A percentile compares a stretch with the other conserved stretches of the same genome.
phyloP scores from a whole-genome alignment of 257 asterid species.

The Ballota nigra region DNA sequence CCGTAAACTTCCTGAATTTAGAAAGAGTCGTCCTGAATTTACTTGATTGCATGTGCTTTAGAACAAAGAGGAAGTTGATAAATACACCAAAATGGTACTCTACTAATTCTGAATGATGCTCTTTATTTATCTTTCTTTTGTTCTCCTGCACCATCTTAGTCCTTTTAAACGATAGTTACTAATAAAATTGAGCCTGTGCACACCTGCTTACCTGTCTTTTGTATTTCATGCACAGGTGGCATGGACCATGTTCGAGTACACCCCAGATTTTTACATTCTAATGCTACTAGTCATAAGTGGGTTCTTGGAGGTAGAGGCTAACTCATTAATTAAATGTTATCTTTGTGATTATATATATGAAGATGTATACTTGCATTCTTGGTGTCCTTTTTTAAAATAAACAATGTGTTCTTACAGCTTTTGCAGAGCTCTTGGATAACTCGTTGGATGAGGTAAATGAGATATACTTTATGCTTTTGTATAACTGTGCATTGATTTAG shows the following conservation, averaged over 20 bases:
- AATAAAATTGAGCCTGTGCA: constrained; percentile 1
- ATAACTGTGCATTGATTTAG: constrained; percentile 1
- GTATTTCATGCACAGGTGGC: constrained; percentile 50
- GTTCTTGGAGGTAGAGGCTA: constrained; percentile 81
- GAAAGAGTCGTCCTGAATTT: constrained; percentile 4
- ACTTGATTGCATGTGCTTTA: neutral
- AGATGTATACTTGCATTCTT: constrained; percentile 21
- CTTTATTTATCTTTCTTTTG: neutral
- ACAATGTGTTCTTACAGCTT: constrained; percentile 55
- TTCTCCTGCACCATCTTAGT: neutral
- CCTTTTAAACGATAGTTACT: neutral
- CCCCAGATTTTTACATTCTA: constrained; percentile 89
- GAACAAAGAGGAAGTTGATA: constrained; percentile 7
- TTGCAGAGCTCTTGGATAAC: constrained; percentile 96
- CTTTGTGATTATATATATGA: neutral
- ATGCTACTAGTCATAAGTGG: constrained; percentile 99
- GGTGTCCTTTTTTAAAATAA: neutral
- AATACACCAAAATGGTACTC: neutral
- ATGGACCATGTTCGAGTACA: constrained; percentile 97
- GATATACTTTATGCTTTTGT: constrained; percentile 3
- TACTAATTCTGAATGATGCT: neutral
- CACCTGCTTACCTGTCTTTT: constrained; percentile 15
- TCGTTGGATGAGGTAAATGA: constrained; percentile 79
- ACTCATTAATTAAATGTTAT: neutral
- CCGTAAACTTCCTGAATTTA: no score